Conservation (phyloP, 2,329 filamentous ascomycete genomes). For the Cercospora brassicicola region DNA sequence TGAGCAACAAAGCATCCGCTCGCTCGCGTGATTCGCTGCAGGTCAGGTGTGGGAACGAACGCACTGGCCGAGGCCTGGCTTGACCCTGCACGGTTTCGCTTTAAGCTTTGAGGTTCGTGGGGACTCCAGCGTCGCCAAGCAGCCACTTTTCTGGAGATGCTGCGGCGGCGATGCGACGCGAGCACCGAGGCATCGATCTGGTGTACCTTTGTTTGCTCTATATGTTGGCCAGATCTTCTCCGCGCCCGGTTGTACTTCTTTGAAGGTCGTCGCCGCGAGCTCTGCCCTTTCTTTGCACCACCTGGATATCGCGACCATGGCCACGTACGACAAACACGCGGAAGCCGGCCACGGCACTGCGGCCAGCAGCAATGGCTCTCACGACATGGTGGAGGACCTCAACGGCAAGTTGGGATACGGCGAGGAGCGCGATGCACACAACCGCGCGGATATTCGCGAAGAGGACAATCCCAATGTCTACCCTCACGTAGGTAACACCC, state of each 20-base stretch:
- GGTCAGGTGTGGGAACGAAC: neutral
- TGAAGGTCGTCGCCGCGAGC: neutral
- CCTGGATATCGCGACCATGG: neutral
- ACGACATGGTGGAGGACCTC: slow-evolving; percentile 13
- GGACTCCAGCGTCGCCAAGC: slow-evolving; percentile 8
- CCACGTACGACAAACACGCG: slow-evolving; percentile 15
- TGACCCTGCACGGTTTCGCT: neutral
- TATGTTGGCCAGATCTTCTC: slow-evolving; percentile 10
- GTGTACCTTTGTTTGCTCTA: slow-evolving; percentile 6
- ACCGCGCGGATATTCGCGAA: slow-evolving; percentile 15
- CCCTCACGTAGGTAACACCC: slow-evolving; percentile 18
- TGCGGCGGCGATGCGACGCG: neutral
- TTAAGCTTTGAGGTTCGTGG: slow-evolving; percentile 15
- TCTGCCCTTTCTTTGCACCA: slow-evolving; percentile 1
- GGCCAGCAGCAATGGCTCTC: slow-evolving; percentile 16
- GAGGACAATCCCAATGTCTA: slow-evolving; percentile 24
- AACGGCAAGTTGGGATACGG: slow-evolving; percentile 18
- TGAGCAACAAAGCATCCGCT: neutral
- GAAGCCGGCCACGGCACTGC: slow-evolving; percentile 8
- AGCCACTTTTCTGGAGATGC: slow-evolving; percentile 13
- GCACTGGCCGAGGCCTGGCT: slow-evolving; percentile 14
- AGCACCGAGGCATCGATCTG: slow-evolving; percentile 16
- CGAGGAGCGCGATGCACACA: slow-evolving; percentile 12
- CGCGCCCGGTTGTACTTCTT: neutral
- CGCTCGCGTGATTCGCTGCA: slow-evolving; percentile 9